Percentiles rank a stretch among this genome's conserved stretches.
Conservation (phyloP, 345 rosid genomes). For the Rhodomyrtus tomentosa region DNA sequence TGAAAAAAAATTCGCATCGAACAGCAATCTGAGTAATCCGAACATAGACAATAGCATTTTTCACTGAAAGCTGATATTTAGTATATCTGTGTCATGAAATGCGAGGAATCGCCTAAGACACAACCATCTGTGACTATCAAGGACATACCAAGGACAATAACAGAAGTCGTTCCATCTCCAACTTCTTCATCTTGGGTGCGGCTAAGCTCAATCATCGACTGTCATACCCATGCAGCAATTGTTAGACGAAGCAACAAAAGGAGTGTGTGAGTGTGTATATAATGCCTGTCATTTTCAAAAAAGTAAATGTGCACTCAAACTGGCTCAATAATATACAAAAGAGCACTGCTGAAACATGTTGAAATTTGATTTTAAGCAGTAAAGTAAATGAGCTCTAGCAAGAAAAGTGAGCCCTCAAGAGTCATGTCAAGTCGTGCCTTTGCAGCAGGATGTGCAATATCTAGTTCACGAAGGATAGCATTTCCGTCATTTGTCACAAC, state of each 20-base stretch:
- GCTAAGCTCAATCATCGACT: slow-evolving; percentile 96
- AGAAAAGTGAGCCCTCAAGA: neutral
- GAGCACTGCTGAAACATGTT: neutral
- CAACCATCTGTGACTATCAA: neutral
- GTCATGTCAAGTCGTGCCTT: slow-evolving; percentile 30
- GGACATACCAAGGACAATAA: slow-evolving; percentile 81
- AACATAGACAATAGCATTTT: neutral
- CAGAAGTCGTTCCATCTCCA: slow-evolving; percentile 98
- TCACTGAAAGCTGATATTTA: neutral
- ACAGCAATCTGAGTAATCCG: neutral
- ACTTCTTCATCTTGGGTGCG: slow-evolving; percentile 98
- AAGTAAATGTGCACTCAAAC: neutral
- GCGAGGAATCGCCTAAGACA: neutral
- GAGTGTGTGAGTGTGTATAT: neutral
- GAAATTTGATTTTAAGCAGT: neutral
- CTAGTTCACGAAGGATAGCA: slow-evolving; percentile 85
- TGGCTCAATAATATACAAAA: neutral
- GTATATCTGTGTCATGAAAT: neutral
- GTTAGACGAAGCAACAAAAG: neutral
- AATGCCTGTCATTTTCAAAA: neutral
- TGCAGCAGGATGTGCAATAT: slow-evolving; percentile 94
- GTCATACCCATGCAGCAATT: neutral
- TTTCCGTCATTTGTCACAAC: slow-evolving; percentile 95
- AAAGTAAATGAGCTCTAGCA: neutral
- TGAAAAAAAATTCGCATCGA: neutral